Conservation (phyloP, 1,284 basidiomycete genomes). For the Rhodotorula sp. region DNA sequence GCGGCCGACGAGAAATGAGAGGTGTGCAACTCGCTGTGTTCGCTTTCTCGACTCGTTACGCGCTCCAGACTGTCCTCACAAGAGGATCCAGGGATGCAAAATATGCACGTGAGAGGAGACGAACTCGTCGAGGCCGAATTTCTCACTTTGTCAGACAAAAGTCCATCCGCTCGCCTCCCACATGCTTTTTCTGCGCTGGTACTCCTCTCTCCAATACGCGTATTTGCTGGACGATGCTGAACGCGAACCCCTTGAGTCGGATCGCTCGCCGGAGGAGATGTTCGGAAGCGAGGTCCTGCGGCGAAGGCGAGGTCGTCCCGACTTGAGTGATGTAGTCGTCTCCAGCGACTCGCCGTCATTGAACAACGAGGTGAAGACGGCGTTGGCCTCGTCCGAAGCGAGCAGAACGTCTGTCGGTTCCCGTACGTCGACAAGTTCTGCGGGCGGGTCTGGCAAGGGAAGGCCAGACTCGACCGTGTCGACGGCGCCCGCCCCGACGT, state of each 20-base stretch:
- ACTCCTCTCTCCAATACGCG: background rate
- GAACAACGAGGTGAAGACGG: background rate
- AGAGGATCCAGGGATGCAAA: background rate
- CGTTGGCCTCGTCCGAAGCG: too few species aligned
- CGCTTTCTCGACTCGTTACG: too few species aligned
- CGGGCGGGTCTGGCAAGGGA: background rate
- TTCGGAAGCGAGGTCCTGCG: background rate
- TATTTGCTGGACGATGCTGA: too few species aligned
- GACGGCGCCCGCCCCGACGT: constrained; percentile 4
- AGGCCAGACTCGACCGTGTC: background rate
- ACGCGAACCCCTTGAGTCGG: too few species aligned
- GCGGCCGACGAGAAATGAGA: background rate
- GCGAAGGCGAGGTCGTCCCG: background rate
- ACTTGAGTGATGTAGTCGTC: background rate
- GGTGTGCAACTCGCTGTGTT: too few species aligned
- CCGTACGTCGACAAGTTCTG: background rate
- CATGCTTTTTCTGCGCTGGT: background rate
- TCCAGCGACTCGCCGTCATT: background rate
- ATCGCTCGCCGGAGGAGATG: background rate
- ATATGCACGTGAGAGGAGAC: background rate
- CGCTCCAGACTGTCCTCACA: background rate
- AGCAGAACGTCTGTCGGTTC: background rate
- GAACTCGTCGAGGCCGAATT: background rate
- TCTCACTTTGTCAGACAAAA: background rate
- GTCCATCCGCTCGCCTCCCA: background rate